Conservation (phyloP, 345 rosid species). For the Carallia pectinifolia region DNA sequence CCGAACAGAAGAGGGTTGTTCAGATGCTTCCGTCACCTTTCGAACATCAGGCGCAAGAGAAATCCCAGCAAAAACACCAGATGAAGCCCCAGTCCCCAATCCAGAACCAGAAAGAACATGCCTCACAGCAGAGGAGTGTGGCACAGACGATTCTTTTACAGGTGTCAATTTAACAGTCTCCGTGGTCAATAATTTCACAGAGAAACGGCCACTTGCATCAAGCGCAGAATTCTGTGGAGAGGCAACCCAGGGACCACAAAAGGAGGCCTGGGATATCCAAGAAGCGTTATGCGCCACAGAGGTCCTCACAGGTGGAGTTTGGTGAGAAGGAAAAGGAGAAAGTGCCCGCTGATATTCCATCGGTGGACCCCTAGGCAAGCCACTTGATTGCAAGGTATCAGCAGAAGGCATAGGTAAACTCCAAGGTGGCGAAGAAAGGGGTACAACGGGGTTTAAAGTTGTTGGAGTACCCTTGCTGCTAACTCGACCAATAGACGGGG, state of each 20-base stretch:
- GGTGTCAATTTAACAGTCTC: constrained; percentile 65
- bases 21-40: constrained; percentile 44
- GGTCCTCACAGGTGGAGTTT: constrained; percentile 55
- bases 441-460: constrained; percentile 47
- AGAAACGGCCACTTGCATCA: constrained; percentile 53
- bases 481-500: constrained; percentile 51
- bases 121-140: constrained; percentile 46
- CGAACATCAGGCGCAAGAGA: constrained; percentile 42
- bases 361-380: constrained; percentile 56
- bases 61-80: constrained; percentile 43
- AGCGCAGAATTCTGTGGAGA: constrained; percentile 64
- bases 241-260: constrained; percentile 62
- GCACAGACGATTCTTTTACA: constrained; percentile 52
- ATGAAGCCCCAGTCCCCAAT: constrained; percentile 37
- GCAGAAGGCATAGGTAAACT: constrained; percentile 52
- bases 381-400: constrained; percentile 53
- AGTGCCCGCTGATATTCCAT: constrained; percentile 57
- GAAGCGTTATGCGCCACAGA: constrained; percentile 57
- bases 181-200: constrained; percentile 42
- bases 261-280: constrained; percentile 80
- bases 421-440: constrained; percentile 89
- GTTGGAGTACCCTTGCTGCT: constrained; percentile 58
- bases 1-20: constrained; percentile 48
- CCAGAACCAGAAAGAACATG: constrained; percentile 37
- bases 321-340: constrained; percentile 71